Base-by-base conservation (phyloP, 2,329 filamentous ascomycete genomes). In the Paecilomyces formosus region DNA sequence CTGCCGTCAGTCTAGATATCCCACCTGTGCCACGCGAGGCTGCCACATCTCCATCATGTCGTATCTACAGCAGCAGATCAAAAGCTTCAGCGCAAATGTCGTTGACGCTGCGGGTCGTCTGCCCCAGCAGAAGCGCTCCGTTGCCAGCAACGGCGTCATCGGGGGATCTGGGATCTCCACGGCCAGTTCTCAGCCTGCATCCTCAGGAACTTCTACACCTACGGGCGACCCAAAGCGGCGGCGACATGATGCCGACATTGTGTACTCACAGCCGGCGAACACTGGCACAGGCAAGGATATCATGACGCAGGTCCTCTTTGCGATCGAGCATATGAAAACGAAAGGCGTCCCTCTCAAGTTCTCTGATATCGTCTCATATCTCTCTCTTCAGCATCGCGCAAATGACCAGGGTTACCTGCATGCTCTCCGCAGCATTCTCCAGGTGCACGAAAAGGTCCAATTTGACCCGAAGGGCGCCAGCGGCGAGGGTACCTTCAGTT, bases 281-380 rank as follows among this genome's bases (percentile, higher is more conserved):
- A 90, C 86, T 15, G 88, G 87, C 69, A 89, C 87, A 56, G 91
- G 92, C 64, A 82, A 82, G 60, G 88, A 93, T 73, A 86, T 94
- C 72, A 87, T 91, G 79, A 95, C 92, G 12, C 90, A 96, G 73
- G 87, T 97, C 71, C 85, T 88, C 59, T 96, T 92, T 76, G 90
- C 91, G 21, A 87, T 96, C 71, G 86, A 92, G 62, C 90, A 91
- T 71, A 85, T 96, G 76, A 85, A 85, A 63, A 87, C 87, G 70
- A 86, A 88, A 70, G 84, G 84, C 59, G 78, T 85, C 61, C 78
- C 88, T 57, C 84, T 92, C 71, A 83, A 82, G 35, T 88, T 95
- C 60, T 78, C 83, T 54, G 88, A 93, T 63, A 88, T 97, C 65
- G 83, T 94, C 66, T 84, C 87, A 65, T 94, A 94, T 72, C 81